Evolutionary conservation across 768 basidiomycete species (phyloP), one percentile per base, ranked within the genome.

Genomic region (Amanita jacksonii): DNA sequence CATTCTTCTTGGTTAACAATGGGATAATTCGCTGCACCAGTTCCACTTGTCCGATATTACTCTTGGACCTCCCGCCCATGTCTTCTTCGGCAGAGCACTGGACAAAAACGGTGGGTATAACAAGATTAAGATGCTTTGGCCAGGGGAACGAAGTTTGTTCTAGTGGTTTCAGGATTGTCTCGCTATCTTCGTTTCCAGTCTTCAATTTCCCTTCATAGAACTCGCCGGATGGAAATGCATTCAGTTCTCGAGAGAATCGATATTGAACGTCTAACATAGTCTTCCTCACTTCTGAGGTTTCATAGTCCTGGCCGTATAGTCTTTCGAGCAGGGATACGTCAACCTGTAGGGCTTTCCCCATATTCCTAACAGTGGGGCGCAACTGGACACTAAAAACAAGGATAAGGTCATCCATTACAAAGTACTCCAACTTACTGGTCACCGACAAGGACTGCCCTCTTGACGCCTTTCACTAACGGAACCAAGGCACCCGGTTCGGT

Each of bases 201-300:
- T 51, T 61, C 1, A 84, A 59, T 22, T 66, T 62, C 6, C 67
- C 69, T 41, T 79, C 67, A 53, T 84, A 82, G 52, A 84, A 84
- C 50, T 77, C 75, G 7, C 55, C 52, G 0, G 81, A 81, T 0
- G 81, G 81, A 49, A 83, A 82, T 2, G 55, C 57, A 24, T 77
- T 79, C 1, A 81, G 67, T 31, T 70, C 71, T 38, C 60, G 56
- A 0, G 79, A 75, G 44, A 79, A 82, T 2, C 81, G 73, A 54
- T 83, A 83, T 56, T 82, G 81, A 1, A 79, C 74, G 51, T 82
- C 70, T 16, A 82, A 61, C 81, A 82, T 84, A 0, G 76, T 76
- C 45, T 77, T 76, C 4, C 56, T 54, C 39, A 80, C 64, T 3
- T 62, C 65, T 0, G 57, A 50, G 15, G 50, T 41, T 6, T 58